A percentile compares a stretch with the other conserved stretches of the same genome.
Evolutionary conservation across 768 basidiomycete species (phyloP).

Genomic region (Boletus rubropictus): DNA sequence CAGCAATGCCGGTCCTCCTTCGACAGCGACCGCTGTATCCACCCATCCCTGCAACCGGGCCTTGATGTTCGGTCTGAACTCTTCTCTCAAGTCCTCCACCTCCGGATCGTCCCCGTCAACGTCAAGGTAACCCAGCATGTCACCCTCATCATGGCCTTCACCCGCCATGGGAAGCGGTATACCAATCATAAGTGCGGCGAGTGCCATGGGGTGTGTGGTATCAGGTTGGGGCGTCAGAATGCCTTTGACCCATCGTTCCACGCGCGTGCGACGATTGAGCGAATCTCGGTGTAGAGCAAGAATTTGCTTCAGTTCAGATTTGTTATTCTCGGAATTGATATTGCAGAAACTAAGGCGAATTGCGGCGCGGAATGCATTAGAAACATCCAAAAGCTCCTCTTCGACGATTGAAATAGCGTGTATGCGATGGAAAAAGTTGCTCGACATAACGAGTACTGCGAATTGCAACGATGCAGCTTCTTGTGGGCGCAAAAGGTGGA

Average conservation of each 20-base stretch:
- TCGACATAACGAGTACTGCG: conserved; percentile 38
- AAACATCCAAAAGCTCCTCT: conserved; percentile 46
- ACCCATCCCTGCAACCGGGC: conserved; percentile 56
- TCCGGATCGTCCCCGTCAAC: conserved; percentile 49
- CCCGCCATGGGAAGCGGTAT: conserved; percentile 37
- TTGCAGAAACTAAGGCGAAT: conserved; percentile 43
- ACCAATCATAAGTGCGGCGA: conserved; percentile 64
- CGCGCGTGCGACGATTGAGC: conserved; percentile 39
- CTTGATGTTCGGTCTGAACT: conserved; percentile 54
- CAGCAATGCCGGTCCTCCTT: conserved; percentile 35
- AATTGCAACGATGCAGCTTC: conserved; percentile 44
- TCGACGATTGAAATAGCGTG: conserved; percentile 43
- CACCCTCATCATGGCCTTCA: conserved; percentile 38
- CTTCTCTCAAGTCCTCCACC: conserved; percentile 53
- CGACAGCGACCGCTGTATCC: conserved; percentile 34
- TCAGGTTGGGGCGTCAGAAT: conserved; percentile 36
- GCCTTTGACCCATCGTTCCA: conserved; percentile 49
- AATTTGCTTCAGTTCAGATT: conserved; percentile 41
- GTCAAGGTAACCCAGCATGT: conserved; percentile 48
- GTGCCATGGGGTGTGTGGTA: conserved; percentile 47
- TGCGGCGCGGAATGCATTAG: conserved; percentile 38
- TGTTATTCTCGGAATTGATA: conserved; percentile 38
- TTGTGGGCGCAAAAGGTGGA: conserved; percentile 56
- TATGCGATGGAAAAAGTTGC: conserved; percentile 19
- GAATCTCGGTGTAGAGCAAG: conserved; percentile 37